These are phyloP conservation scores for Syzygium malaccense DNA, from an alignment of 441 rosid genomes.

Conservation along the genomic window DNA sequence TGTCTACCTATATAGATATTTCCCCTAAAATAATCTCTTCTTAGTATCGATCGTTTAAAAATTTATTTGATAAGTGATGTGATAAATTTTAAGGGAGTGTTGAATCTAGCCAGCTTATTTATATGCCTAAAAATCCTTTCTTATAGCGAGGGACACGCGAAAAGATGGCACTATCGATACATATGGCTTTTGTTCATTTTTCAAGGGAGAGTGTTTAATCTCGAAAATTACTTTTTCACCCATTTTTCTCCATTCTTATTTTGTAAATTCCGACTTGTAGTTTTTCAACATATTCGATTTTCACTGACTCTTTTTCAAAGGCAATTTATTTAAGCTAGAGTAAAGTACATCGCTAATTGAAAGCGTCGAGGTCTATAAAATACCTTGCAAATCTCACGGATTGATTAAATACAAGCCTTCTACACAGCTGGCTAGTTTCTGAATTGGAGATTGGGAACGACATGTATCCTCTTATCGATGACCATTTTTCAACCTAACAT, in stretches of 20 bases:
- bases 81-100: not conserved
- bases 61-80: not conserved
- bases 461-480: not conserved
- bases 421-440: not conserved
- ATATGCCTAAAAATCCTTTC: not conserved
- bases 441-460: not conserved
- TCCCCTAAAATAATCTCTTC: not conserved
- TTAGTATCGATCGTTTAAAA: not conserved
- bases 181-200: not conserved
- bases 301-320: rapidly evolving
- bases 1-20: not conserved
- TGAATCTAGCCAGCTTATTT: not conserved
- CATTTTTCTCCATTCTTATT: not conserved
- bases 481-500: not conserved
- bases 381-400: not conserved
- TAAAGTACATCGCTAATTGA: not conserved
- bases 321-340: not conserved
- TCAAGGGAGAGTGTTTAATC: not conserved
- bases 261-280: not conserved
- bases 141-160: not conserved
- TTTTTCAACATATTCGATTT: not conserved
- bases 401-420: not conserved
- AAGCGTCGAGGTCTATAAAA: not conserved
- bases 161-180: not conserved
- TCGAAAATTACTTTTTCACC: not conserved